Conservation (phyloP, 768 basidiomycete genomes). For the Macrocybe gigantea region DNA sequence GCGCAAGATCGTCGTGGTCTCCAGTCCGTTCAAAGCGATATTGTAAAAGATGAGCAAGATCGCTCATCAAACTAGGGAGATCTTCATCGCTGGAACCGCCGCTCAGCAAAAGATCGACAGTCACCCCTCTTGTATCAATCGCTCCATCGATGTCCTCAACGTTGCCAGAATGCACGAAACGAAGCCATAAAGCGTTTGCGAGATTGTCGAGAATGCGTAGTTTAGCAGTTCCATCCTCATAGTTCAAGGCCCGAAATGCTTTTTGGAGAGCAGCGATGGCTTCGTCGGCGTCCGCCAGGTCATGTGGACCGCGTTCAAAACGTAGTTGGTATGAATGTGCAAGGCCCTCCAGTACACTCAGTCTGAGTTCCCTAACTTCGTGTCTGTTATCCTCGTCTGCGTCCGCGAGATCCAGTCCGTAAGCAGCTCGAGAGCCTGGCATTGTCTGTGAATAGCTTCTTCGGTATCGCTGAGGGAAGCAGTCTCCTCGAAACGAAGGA, state of each 20-base stretch:
- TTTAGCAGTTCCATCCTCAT: not conserved
- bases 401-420: constrained; percentile 7
- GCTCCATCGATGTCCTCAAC: constrained; percentile 5
- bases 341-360: no score
- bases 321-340: not conserved
- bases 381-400: no score
- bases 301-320: not conserved
- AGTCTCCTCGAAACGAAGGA: constrained; percentile 9
- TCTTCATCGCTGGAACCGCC: no score
- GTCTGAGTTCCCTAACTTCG: no score
- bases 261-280: not conserved
- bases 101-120: not conserved
- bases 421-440: constrained; percentile 7
- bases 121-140: not conserved
- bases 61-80: not conserved
- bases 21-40: constrained; percentile 9
- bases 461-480: constrained; percentile 5
- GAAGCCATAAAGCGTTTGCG: constrained; percentile 3
- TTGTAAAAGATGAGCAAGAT: constrained; percentile 8
- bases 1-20: constrained; percentile 4
- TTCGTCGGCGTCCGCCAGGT: no score
- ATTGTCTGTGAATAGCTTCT: constrained; percentile 4
- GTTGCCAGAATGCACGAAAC: constrained; percentile 7
- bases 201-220: constrained; percentile 9
- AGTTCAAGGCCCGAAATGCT: not conserved